Base-by-base conservation (phyloP, 202 grass and related monocot genomes). In the Carex arenaria region DNA sequence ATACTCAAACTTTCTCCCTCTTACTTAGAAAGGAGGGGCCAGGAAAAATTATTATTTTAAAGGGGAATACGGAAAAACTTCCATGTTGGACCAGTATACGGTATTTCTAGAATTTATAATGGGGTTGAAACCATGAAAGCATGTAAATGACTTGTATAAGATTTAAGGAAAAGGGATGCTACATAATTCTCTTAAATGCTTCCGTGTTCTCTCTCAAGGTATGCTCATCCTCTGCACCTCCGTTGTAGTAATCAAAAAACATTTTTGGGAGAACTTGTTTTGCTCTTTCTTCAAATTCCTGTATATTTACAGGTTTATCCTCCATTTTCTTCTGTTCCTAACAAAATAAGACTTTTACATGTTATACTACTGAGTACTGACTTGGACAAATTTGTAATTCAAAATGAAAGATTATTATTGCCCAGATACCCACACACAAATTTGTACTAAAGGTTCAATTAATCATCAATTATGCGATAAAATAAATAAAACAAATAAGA, bases 151-250 rank as follows among this genome's bases (percentile, higher is more conserved):
- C 20, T 51, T 30, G 4, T 70, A 26, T 28, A 78, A 38, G 15
- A 49, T 62, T 12, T 2, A 87, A 28, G 14, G 32, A 70, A 60
- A 36, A 84, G 9, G 13, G 36, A 51, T 20, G 47, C 0, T 94
- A 98, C 92, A 86, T 3, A 82, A 98, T 98, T 87, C 90, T 94
- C 82, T 79, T 67, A 64, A 89, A 98, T 79, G 95, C 95, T 80
- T 88, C 86, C 30, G 87, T 85, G 19, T 93, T 98, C 70, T 98
- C 92, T 87, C 87, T 88, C 67, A 94, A 84, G 23, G 95, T 98
- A 64, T 88, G 49, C 77, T 94, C 90, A 76, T 98, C 95, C 36
- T 91, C 92, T 0, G 95, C 95, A 86, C 95, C 95, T 2, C 92
- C 89, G 5, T 81, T 91, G 82, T 94, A 87, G 72, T 63, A 98